Evolutionary conservation across 2,329 filamentous ascomycete genomes (phyloP).

Genomic region (Aspergillus glaucus): DNA sequence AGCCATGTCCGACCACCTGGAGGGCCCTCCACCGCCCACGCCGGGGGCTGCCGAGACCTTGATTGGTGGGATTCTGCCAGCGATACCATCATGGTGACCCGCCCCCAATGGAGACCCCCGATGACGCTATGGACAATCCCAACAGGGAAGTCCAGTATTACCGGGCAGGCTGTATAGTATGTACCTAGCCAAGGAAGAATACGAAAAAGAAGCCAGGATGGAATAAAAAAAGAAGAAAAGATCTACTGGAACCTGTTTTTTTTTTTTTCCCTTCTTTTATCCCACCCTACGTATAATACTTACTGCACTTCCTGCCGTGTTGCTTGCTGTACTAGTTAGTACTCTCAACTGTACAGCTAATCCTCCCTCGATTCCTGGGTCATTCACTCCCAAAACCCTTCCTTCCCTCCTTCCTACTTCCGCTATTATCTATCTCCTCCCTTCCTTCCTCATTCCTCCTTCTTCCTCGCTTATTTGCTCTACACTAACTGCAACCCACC

Average conservation of each 20-base stretch:
- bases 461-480: slow-evolving; percentile 1
- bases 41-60: slow-evolving; percentile 15
- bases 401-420: slow-evolving; percentile 1
- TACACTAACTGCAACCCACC: background rate
- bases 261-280: too few relatives aligned
- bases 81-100: slow-evolving; percentile 20
- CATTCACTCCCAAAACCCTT: background rate
- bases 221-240: too few relatives aligned
- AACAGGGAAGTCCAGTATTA: background rate
- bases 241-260: too few relatives aligned
- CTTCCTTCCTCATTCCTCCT: background rate
- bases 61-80: slow-evolving; percentile 25
- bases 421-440: background rate
- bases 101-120: slow-evolving; percentile 3
- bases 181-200: background rate
- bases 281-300: too few relatives aligned
- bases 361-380: too few relatives aligned
- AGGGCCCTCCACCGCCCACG: slow-evolving; percentile 7
- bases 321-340: too few relatives aligned
- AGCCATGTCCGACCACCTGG: slow-evolving; percentile 12
- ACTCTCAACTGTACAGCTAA: too few relatives aligned
- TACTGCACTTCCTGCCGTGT: too few relatives aligned
- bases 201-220: too few relatives aligned
- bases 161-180: background rate
- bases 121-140: background rate